Conservation (phyloP, 495 filamentous ascomycete genomes). For the Penicillium robsamsonii region DNA sequence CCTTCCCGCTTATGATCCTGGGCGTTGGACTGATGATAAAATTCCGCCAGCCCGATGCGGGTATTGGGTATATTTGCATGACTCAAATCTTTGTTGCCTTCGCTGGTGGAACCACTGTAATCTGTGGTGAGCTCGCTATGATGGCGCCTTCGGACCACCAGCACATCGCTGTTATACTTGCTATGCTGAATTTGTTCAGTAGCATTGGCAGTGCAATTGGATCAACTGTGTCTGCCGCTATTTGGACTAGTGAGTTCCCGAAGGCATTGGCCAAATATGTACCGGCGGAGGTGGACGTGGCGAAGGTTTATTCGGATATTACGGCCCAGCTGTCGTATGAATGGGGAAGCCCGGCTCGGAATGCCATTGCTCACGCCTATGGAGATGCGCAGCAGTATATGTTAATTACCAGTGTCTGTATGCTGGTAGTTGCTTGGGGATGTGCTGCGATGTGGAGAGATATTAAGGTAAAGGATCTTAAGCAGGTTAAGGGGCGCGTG, state of each 20-base stretch:
- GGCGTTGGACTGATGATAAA: conserved; percentile 55
- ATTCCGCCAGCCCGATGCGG: conserved; percentile 56
- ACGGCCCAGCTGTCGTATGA: conserved; percentile 47
- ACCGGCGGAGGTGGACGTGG: conserved; percentile 39
- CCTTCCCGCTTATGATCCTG: conserved; percentile 55
- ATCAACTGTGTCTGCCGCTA: conserved; percentile 54
- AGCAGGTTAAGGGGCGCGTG: conserved; percentile 7
- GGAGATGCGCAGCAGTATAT: conserved; percentile 52
- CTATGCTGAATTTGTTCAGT: conserved; percentile 56
- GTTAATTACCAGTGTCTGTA: conserved; percentile 39
- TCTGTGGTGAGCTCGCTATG: conserved; percentile 61
- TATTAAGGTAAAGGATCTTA: conserved; percentile 4
- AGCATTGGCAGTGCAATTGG: conserved; percentile 64
- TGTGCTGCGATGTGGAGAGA: conserved; percentile 4
- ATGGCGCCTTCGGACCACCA: conserved; percentile 62
- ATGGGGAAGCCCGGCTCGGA: conserved; percentile 42
- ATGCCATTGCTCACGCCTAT: conserved; percentile 54
- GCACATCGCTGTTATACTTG: conserved; percentile 60
- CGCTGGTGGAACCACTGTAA: conserved; percentile 52
- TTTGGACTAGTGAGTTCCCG: conserved; percentile 62
- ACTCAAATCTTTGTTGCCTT: conserved; percentile 68
- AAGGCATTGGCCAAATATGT: conserved; percentile 49
- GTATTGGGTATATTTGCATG: conserved; percentile 64
- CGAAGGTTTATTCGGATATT: conserved; percentile 51
- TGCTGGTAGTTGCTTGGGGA: conserved; percentile 6